Evolutionary conservation across 176 grass and related monocot species (phyloP).

Genomic region (Poa annua): DNA sequence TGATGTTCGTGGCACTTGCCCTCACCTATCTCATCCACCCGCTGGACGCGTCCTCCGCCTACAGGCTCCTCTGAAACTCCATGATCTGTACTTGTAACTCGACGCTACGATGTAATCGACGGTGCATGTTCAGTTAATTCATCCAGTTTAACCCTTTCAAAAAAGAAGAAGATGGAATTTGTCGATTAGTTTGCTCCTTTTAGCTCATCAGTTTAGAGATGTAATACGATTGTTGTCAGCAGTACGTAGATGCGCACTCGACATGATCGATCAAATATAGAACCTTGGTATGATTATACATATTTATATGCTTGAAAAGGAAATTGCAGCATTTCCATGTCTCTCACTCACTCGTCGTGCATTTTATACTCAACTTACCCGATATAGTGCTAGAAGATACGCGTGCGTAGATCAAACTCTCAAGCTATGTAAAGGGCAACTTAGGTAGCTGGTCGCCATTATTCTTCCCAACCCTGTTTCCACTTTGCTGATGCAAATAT

Average conservation of each 20-base stretch:
- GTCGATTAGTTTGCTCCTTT: constrained; percentile 4
- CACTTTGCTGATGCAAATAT: not conserved
- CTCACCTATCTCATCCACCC: constrained; percentile 66
- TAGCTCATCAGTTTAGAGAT: not conserved
- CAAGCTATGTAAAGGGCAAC: constrained; percentile 1
- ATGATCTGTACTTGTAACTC: constrained; percentile 1
- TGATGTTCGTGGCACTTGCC: constrained; percentile 59
- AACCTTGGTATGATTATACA: constrained; percentile 9
- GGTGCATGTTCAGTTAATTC: not conserved
- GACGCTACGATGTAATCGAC: not conserved
- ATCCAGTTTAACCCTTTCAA: constrained; percentile 6
- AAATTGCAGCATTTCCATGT: not conserved
- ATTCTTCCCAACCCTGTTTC: constrained; percentile 16
- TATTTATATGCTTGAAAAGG: not conserved
- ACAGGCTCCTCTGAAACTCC: constrained; percentile 34
- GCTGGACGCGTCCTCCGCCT: constrained; percentile 46
- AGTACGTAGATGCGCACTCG: not conserved
- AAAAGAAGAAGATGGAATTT: not conserved
- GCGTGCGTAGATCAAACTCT: not conserved
- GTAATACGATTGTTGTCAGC: not conserved
- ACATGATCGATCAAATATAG: not conserved
- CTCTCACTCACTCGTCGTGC: not conserved
- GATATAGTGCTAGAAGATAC: not conserved
- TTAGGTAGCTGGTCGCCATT: constrained; percentile 10
- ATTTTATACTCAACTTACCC: not conserved